These are phyloP conservation scores for Eruca vesicaria DNA, from an alignment of 441 rosid species.

Conservation along the genomic window DNA sequence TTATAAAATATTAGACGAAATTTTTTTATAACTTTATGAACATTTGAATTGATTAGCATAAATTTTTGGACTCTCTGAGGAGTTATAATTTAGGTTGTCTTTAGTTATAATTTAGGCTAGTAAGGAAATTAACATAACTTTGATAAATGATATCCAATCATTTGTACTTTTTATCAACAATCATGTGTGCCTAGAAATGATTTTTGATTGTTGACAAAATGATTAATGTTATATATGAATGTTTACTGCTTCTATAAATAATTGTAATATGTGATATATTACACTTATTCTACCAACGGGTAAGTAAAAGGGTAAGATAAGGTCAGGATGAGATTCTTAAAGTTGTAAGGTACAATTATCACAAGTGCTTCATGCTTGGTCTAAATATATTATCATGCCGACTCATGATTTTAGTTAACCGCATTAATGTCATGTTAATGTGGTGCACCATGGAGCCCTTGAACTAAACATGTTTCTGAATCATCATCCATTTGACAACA, in stretches of 20 bases:
- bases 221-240: not conserved
- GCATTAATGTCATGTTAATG: constrained; percentile 32
- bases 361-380: constrained; percentile 38
- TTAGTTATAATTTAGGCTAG: not conserved
- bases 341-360: constrained; percentile 31
- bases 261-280: not conserved
- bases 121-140: not conserved
- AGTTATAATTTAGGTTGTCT: not conserved
- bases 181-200: not conserved
- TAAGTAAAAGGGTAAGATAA: not conserved
- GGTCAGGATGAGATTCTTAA: constrained; percentile 7
- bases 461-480: constrained; percentile 34
- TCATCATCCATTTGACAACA: constrained; percentile 31
- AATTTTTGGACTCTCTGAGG: not conserved
- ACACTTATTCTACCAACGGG: constrained; percentile 1
- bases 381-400: constrained; percentile 33
- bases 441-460: constrained; percentile 36
- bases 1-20: not conserved
- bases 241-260: not conserved
- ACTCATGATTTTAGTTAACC: constrained; percentile 33
- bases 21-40: not conserved
- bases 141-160: not conserved
- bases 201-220: not conserved
- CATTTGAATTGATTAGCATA: not conserved
- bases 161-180: not conserved